Percentiles rank a stretch among this genome's conserved stretches.
Evolutionary conservation across 2,329 filamentous ascomycete species (phyloP).

Genomic region (Venturia effusa): DNA sequence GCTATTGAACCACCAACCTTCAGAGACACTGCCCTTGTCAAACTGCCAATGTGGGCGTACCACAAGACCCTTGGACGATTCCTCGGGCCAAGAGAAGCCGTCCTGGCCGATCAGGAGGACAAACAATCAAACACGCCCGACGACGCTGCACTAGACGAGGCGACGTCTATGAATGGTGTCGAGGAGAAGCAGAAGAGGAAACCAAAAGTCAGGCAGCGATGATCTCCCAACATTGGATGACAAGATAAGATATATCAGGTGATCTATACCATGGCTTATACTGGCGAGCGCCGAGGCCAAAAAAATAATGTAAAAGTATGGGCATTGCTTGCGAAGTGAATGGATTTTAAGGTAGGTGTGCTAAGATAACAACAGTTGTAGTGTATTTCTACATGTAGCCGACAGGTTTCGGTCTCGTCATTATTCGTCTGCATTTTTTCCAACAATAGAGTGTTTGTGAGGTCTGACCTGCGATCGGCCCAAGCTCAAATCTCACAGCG

Average conservation of each 20-base stretch:
- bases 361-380: neutral
- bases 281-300: neutral
- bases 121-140: conserved; percentile 20
- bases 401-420: neutral
- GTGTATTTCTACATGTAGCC: neutral
- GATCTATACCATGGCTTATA: neutral
- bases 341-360: neutral
- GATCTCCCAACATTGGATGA: neutral
- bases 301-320: neutral
- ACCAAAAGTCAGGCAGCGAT: conserved; percentile 6
- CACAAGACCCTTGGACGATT: conserved; percentile 34
- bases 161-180: conserved; percentile 33
- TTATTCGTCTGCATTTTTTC: neutral
- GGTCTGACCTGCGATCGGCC: neutral
- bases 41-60: conserved; percentile 66
- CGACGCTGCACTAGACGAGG: conserved; percentile 27
- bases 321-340: neutral
- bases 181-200: conserved; percentile 30
- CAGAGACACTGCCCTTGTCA: conserved; percentile 71
- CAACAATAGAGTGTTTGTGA: neutral
- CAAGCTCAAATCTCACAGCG: neutral
- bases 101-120: conserved; percentile 26
- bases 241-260: neutral
- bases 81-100: conserved; percentile 19
- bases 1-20: conserved; percentile 71